Conservation (phyloP, 2,329 filamentous ascomycete genomes). For the Aspergillus chevalieri region DNA sequence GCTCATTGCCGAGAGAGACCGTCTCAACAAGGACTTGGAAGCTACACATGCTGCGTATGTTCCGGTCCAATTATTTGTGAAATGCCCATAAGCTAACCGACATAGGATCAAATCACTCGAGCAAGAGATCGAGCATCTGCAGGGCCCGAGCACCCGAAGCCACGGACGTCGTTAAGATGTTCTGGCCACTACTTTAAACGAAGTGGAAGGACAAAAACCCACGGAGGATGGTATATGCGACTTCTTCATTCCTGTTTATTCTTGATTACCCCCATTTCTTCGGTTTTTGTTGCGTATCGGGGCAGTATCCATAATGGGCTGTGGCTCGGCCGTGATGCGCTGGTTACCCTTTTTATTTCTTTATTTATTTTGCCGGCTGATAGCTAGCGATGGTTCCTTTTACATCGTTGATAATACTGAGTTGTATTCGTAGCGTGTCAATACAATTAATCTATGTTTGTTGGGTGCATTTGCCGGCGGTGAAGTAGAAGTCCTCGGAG, state of each 20-base stretch:
- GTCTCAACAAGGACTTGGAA: constrained; percentile 99
- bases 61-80: background rate
- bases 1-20: constrained; percentile 96
- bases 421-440: constrained; percentile 36
- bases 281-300: constrained; percentile 25
- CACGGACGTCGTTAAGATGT: constrained; percentile 74
- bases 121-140: constrained; percentile 85
- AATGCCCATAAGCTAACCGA: constrained; percentile 19
- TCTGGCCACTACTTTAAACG: constrained; percentile 15
- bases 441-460: constrained; percentile 30
- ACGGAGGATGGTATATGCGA: constrained; percentile 19
- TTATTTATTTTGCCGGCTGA: constrained; percentile 32
- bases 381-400: constrained; percentile 36
- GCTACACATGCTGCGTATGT: constrained; percentile 76
- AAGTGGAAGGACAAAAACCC: constrained; percentile 19
- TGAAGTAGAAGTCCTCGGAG: background rate
- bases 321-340: constrained; percentile 10
- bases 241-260: constrained; percentile 29
- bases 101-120: constrained; percentile 55
- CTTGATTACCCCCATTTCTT: constrained; percentile 19
- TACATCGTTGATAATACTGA: constrained; percentile 38
- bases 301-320: constrained; percentile 22
- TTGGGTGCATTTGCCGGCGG: background rate
- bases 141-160: constrained; percentile 82
- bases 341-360: constrained; percentile 27